phyloP scores from a whole-genome alignment of 495 filamentous ascomycete genomes.

The Aspergillus mulundensis region DNA sequence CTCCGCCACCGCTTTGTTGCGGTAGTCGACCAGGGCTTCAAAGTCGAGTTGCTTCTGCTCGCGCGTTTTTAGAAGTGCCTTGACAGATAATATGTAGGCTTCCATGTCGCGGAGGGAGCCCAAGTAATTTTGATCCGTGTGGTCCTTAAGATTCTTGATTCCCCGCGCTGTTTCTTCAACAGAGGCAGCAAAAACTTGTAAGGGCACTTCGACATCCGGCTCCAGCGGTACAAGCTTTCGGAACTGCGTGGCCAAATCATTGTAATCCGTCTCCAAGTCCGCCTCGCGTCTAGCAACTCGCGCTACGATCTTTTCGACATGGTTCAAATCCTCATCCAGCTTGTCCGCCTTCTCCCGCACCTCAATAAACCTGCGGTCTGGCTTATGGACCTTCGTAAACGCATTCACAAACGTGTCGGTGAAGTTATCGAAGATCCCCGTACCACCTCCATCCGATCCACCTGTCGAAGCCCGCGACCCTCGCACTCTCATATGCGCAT shows the following conservation, averaged over 20 bases:
- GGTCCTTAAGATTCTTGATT: conserved; percentile 72
- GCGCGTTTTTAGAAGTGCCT: conserved; percentile 82
- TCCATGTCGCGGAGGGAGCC: conserved; percentile 90
- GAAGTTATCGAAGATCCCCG: conserved; percentile 85
- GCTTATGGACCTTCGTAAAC: conserved; percentile 93
- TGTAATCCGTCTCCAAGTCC: conserved; percentile 85
- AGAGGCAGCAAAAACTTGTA: conserved; percentile 79
- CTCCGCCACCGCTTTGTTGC: conserved; percentile 83
- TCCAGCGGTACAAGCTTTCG: conserved; percentile 88
- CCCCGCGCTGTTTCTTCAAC: conserved; percentile 78
- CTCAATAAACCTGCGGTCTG: conserved; percentile 90
- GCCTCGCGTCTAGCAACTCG: conserved; percentile 82
- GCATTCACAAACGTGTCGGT: conserved; percentile 97
- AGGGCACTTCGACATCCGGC: conserved; percentile 73
- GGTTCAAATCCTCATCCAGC: conserved; percentile 86
- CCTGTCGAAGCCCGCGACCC: conserved; percentile 55
- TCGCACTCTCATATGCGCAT: conserved; percentile 82
- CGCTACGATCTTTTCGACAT: conserved; percentile 90
- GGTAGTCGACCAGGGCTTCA: conserved; percentile 92
- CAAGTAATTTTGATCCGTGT: conserved; percentile 94
- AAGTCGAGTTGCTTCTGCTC: conserved; percentile 98
- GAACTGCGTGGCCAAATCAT: conserved; percentile 87
- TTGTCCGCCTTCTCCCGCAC: conserved; percentile 92
- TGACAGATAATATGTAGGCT: conserved; percentile 78
- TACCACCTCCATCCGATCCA: conserved; percentile 47